Base-by-base conservation (phyloP, 495 filamentous ascomycete genomes). In the Penicillium mononematosum region DNA sequence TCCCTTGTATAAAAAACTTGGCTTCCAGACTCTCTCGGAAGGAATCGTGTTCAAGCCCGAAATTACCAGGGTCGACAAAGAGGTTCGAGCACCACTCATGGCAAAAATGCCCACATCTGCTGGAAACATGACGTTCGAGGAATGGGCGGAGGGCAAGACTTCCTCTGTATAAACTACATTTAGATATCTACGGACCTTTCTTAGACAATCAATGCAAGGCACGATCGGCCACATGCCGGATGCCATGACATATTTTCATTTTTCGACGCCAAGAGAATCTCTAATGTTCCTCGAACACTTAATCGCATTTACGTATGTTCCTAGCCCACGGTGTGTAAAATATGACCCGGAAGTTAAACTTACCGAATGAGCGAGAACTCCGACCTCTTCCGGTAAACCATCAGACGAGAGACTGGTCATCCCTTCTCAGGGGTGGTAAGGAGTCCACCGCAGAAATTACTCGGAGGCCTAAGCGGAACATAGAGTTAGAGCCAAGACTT, bases 61-160 rank as follows among this genome's bases (percentile, higher is more conserved):
- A 16, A 29, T 59, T 25, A 59, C 57, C 11, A 22, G 25, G 24
- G 39, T 54, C 22, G 32, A 53, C 27, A 45, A 54, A n/a, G 39
- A 53, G 5, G 22, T 59, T 34, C 27, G 11, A 38, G 50, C 56
- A 20, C 57, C 57, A 17, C 44, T 59, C 44, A 59, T 55, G 57
- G 57, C 43, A 9, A 59, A 59, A 42, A 59, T 59, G 57, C 57
- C 57, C 7, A 27, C 12, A 12, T 36, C 32, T 41, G 48, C 48
- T 2, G 48, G 48, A 38, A 29, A 22, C 12, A 36, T 22, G 16
- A 38, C 32, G 17, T 51, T 51, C 14, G 48, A 51, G 48, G 20
- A 51, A 36, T 51, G 48, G 48, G 48, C 34, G 20, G 34, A 20
- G 5, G 25, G 31, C 45, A 29, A 47, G n/a, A 17, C 10, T 19